Conservation (phyloP, 139 green algal genomes). For the Trebouxia sp. region DNA sequence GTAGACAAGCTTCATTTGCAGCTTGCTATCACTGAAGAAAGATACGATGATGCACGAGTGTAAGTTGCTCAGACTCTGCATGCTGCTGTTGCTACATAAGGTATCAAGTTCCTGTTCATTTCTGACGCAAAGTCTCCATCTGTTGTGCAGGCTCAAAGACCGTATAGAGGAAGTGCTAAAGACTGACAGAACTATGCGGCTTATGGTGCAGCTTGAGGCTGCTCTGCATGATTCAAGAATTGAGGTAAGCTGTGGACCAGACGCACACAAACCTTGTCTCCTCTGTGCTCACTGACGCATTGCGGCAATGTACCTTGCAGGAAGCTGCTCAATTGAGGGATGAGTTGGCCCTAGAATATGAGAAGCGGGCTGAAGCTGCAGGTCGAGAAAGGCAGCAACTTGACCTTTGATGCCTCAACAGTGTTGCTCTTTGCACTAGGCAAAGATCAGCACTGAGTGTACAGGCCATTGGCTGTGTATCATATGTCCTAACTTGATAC, state of each 20-base stretch:
- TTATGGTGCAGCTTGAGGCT: constrained; percentile 61
- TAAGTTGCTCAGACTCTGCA: not conserved
- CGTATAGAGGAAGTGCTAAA: constrained; percentile 53
- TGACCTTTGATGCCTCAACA: not conserved
- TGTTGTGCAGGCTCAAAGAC: constrained; percentile 51
- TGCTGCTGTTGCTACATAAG: not conserved
- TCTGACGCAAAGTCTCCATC: not conserved
- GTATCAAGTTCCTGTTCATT: not conserved
- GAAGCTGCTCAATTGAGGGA: constrained; percentile 24
- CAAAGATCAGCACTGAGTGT: not conserved
- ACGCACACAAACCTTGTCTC: not conserved
- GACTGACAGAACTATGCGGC: constrained; percentile 41
- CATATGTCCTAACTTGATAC: not conserved
- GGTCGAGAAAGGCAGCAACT: constrained; percentile 2
- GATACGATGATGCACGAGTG: constrained; percentile 70
- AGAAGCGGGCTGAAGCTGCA: not conserved
- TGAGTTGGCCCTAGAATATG: constrained; percentile 17
- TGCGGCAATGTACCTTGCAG: not conserved
- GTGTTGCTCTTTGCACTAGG: not conserved
- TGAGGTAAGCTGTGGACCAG: constrained; percentile 41
- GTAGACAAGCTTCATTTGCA: constrained; percentile 77
- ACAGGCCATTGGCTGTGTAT: not conserved
- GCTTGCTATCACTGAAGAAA: constrained; percentile 79
- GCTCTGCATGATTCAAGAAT: constrained; percentile 59
- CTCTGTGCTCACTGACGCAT: not conserved